Base-by-base conservation (phyloP, 202 grass and related monocot genomes). In the Digitaria exilis region DNA sequence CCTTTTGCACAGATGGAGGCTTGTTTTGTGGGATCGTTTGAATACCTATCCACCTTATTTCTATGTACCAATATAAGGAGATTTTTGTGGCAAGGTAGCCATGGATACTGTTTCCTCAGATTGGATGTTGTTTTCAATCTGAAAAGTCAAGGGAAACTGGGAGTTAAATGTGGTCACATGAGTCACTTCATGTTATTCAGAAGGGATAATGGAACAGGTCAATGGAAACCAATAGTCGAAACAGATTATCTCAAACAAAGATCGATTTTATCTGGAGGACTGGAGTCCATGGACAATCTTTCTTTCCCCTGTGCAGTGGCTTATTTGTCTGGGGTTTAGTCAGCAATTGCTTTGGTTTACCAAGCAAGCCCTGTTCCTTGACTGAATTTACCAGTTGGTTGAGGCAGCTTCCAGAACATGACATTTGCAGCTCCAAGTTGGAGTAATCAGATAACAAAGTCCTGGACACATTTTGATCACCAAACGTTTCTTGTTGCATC, bases 391-490 rank as follows among this genome's bases (percentile, higher is more conserved):
- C 7, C 55, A 30, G 26, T 30, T 29, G 58, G 2, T 30, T 30
- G 4, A 61, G 26, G 26, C 58, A 30, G 58, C 58, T 61, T 61
- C 12, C 58, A 61, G 26, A 28, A 30, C 55, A 58, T 58, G 56
- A 14, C 56, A 58, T 59, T 72, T 72, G 44, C 45, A 72, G 45
- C 28, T 72, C 28, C 29, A 51, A 51, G 16, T 29, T 51, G 9
- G 68, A 71, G 56, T 49, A 49, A 46, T 17, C 18, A 25, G 28
- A 73, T 52, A 51, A 31, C 28, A 62, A 31, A 31, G 59, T 18
- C 32, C 34, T 26, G 45, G 49, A 34, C 28, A 49, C 46, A 73
- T 73, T 72, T 73, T 72, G 16, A 50, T 50, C 69, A 72, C 44
- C 45, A 46, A 31, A 12, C 17, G 1, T 50, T 55, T 75, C 11